phyloP scores from a whole-genome alignment of 306 rosid genomes.

The Casuarina glauca region DNA sequence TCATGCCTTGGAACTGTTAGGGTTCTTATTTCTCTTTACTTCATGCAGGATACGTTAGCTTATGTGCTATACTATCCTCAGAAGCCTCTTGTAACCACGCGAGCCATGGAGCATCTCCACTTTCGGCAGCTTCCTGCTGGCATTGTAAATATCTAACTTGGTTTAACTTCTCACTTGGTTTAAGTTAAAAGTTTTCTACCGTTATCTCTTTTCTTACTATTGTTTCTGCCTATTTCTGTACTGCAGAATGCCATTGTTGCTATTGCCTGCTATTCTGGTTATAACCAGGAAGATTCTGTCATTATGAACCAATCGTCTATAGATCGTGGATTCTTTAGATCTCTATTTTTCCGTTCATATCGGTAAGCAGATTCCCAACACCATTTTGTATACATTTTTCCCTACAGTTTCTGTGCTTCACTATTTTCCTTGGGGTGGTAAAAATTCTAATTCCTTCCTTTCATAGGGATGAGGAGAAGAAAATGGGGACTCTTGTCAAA shows the following conservation, averaged over 20 bases:
- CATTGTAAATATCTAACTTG: constrained; percentile 54
- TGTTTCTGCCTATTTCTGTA: constrained; percentile 8
- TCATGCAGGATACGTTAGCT: constrained; percentile 83
- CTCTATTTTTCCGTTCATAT: constrained; percentile 92
- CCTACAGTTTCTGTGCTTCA: constrained; percentile 5
- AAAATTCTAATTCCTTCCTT: constrained; percentile 3
- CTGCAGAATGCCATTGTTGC: constrained; percentile 95
- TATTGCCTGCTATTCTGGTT: constrained; percentile 94
- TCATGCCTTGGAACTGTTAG: constrained; percentile 7
- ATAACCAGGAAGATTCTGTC: constrained; percentile 98
- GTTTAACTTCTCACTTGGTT: not conserved
- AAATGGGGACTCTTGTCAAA: constrained; percentile 98
- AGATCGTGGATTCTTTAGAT: constrained; percentile 97
- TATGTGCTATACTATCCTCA: constrained; percentile 97
- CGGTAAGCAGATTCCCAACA: constrained; percentile 47
- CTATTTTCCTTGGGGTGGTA: constrained; percentile 17
- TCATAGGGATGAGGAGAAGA: constrained; percentile 92
- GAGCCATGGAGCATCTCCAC: constrained; percentile 99
- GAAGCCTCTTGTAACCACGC: constrained; percentile 93
- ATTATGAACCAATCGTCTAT: constrained; percentile 97
- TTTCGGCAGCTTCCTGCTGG: constrained; percentile 99
- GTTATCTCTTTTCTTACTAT: constrained; percentile 16
- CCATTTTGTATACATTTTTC: not conserved
- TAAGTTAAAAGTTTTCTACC: not conserved
- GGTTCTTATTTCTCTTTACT: constrained; percentile 22